Percentiles rank a stretch among this genome's conserved stretches.
phyloP scores from a whole-genome alignment of 768 basidiomycete species.

The Xerocomellus dryophilus region DNA sequence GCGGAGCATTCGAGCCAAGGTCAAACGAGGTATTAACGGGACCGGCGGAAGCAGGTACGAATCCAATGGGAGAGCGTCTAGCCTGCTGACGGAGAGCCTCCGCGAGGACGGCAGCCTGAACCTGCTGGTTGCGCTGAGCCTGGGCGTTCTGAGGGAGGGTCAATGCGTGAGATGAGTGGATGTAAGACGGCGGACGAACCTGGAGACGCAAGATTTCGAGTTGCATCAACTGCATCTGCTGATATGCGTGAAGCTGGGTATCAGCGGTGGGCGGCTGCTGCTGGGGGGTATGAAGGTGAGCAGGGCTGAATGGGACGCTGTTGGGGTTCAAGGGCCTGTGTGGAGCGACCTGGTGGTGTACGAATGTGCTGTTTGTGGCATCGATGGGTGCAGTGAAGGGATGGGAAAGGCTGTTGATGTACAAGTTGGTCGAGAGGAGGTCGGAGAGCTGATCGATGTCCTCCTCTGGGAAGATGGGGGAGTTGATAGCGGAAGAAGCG shows the following conservation, averaged over 20 bases:
- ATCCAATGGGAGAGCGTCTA: constrained; percentile 29
- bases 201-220: constrained; percentile 79
- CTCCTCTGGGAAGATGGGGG: constrained; percentile 45
- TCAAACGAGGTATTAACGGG: constrained; percentile 65
- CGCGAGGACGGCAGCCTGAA: constrained; percentile 68
- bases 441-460: constrained; percentile 59
- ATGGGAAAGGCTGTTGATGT: constrained; percentile 40
- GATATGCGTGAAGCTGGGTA: constrained; percentile 60
- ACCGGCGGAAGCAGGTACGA: constrained; percentile 69
- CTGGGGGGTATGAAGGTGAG: constrained; percentile 39
- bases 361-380: constrained; percentile 61
- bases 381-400: constrained; percentile 75
- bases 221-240: constrained; percentile 79
- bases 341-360: constrained; percentile 57
- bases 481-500: constrained; percentile 40
- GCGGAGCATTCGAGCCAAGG: constrained; percentile 52
- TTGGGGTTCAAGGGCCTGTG: constrained; percentile 52
- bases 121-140: constrained; percentile 57
- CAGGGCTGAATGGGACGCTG: constrained; percentile 45
- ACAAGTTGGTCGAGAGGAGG: constrained; percentile 50
- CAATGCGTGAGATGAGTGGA: constrained; percentile 5
- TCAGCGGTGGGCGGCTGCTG: constrained; percentile 39
- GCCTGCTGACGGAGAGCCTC: constrained; percentile 52
- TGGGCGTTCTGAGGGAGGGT: constrained; percentile 51
- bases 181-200: constrained; percentile 39